Base-by-base conservation (phyloP, 306 rosid species). In the Canavalia ensiformis region DNA sequence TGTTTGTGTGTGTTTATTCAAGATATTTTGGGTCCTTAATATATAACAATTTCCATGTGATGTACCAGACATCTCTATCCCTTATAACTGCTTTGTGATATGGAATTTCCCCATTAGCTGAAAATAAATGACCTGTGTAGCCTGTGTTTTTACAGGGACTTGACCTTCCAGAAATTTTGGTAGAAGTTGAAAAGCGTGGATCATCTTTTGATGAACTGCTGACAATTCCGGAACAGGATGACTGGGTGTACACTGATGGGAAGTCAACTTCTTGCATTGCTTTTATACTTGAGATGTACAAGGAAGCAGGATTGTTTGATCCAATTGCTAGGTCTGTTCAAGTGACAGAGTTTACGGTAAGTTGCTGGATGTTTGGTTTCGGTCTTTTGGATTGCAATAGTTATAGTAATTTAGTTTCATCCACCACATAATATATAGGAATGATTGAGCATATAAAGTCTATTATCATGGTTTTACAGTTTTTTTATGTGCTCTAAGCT, bases 341-440 rank as follows among this genome's bases (percentile, higher is more conserved):
- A 87, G 99, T 93, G 79, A 96, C 99, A 4, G 99, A 96, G 84
- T 96, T 96, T 78, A 96, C 99, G 83, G 99, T 93, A 86, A 90
- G 94, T 75, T 68, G 66, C 44, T 31, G 45, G 74, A 58, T 72
- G 46, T 66, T 46, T 64, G 74, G 69, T 74, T 65, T 81, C 47
- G 51, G 37, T 75, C 51, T 75, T 58, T 62, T 79, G 56, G 2
- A 35, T 54, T 59, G 74, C 72, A 47, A 68, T 50, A 59, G 25
- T 47, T 50, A 12, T 44, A 25, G 41, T 52, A 62, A 64, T 58
- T 6, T n/a, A n/a, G 10, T 59, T 35, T 63, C 49, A 45, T 28
- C 37, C 55, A 70, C 10, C 72, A 44, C 47, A 37, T 5, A 60
- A 9, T 64, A 62, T 11, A 45, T 8, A 13, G 5, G 11, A 72